Evolutionary conservation across 2,329 filamentous ascomycete species (phyloP).

Genomic region (Diaporthe australafricana): DNA sequence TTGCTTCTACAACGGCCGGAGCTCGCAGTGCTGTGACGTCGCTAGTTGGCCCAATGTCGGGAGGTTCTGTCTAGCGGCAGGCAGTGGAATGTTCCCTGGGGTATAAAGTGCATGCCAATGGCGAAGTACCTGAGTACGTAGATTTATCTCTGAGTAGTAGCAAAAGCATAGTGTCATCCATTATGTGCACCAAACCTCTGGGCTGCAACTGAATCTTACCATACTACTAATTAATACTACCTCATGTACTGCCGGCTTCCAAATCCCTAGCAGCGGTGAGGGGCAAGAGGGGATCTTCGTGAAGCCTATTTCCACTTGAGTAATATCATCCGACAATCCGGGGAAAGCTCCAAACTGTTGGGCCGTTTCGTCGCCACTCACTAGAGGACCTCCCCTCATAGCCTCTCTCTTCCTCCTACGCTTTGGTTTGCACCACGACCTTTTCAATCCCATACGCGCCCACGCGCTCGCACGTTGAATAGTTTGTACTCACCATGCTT

Average conservation of each 20-base stretch:
- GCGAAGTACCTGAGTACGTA: background rate
- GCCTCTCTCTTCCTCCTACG: background rate
- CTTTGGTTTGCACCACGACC: background rate
- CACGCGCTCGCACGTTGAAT: background rate
- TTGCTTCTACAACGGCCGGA: background rate
- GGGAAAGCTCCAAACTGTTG: constrained; percentile 26
- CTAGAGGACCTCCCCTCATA: background rate
- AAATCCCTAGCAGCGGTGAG: background rate
- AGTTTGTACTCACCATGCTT: constrained; percentile 37
- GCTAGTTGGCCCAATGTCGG: background rate
- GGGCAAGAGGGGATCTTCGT: background rate
- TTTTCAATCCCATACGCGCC: background rate
- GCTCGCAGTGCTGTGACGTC: constrained; percentile 7
- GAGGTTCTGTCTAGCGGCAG: background rate
- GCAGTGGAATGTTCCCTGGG: background rate
- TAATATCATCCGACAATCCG: constrained; percentile 15
- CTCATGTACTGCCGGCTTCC: background rate
- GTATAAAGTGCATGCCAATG: background rate
- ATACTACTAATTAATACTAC: background rate
- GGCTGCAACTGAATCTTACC: background rate
- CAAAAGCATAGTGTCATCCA: background rate
- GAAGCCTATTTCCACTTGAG: constrained; percentile 2
- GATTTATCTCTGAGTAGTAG: too few relatives aligned
- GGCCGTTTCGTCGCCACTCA: constrained; percentile 14
- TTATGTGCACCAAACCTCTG: background rate